phyloP scores from a whole-genome alignment of 2,329 filamentous ascomycete species.

The Cercospora nicotianae region DNA sequence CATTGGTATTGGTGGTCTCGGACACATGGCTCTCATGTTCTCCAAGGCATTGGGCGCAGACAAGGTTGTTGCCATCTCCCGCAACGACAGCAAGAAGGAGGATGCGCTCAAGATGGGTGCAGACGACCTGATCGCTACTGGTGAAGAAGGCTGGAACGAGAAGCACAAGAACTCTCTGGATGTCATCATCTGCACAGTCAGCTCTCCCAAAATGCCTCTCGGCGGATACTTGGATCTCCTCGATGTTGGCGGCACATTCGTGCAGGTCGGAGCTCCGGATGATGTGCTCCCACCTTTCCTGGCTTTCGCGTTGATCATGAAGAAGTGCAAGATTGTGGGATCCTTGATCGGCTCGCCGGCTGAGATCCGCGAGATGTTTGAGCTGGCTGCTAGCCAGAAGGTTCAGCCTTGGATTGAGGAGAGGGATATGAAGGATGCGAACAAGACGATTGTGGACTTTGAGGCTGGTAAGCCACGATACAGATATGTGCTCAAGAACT shows the following conservation, averaged over 20 bases:
- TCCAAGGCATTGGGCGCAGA: conserved; percentile 70
- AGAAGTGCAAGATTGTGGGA: conserved; percentile 51
- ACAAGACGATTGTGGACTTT: conserved; percentile 59
- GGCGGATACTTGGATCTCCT: conserved; percentile 62
- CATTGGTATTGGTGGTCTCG: conserved; percentile 63
- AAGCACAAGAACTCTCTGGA: conserved; percentile 56
- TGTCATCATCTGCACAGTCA: conserved; percentile 61
- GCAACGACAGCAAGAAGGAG: conserved; percentile 58
- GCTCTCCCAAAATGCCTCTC: conserved; percentile 62
- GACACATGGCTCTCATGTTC: conserved; percentile 69
- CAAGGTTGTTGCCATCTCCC: conserved; percentile 65
- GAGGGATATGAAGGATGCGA: conserved; percentile 59
- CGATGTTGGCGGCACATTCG: conserved; percentile 60
- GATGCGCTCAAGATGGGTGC: conserved; percentile 65
- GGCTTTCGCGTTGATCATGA: conserved; percentile 60
- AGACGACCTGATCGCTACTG: conserved; percentile 57
- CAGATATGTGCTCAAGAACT: conserved; percentile 34
- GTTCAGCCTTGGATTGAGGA: conserved; percentile 64
- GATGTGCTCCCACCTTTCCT: conserved; percentile 54
- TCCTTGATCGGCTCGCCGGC: conserved; percentile 53
- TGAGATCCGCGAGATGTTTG: conserved; percentile 63
- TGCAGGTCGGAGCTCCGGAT: conserved; percentile 68
- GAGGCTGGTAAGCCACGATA: conserved; percentile 55
- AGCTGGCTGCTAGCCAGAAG: conserved; percentile 59
- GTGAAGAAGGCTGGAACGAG: conserved; percentile 61